Evolutionary conservation across 306 rosid species (phyloP).

Genomic region (Glycyrrhiza uralensis): DNA sequence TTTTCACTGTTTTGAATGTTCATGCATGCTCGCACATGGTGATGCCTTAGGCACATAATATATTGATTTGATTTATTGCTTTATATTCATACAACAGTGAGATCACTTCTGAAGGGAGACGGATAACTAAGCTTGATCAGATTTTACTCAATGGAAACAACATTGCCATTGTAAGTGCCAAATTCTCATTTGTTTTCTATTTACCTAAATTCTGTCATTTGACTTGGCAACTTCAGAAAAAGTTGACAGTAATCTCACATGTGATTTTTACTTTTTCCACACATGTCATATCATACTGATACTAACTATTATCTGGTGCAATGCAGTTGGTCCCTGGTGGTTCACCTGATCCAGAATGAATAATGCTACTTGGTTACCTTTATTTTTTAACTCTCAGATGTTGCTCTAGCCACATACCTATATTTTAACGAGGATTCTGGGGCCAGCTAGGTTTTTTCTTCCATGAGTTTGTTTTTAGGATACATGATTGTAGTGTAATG

Average conservation of each 20-base stretch:
- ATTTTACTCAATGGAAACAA: constrained; percentile 95
- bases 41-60: not conserved
- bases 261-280: not conserved
- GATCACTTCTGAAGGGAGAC: constrained; percentile 92
- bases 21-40: not conserved
- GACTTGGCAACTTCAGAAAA: not conserved
- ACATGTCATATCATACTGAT: not conserved
- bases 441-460: constrained; percentile 19
- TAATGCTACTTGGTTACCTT: not conserved
- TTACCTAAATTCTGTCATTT: not conserved
- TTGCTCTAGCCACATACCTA: constrained; percentile 30
- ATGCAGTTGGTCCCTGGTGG: constrained; percentile 89
- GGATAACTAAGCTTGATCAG: constrained; percentile 97
- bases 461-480: constrained; percentile 18
- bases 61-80: constrained; percentile 26
- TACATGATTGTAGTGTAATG: constrained; percentile 30
- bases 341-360: constrained; percentile 77
- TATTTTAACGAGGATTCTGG: constrained; percentile 36
- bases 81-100: constrained; percentile 51
- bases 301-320: constrained; percentile 3
- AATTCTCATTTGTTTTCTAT: constrained; percentile 29
- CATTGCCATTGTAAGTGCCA: constrained; percentile 92
- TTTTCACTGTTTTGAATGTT: not conserved
- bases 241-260: not conserved
- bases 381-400: constrained; percentile 7